phyloP scores from a whole-genome alignment of 345 rosid genomes.

The Psidium friedrichsthalianum region DNA sequence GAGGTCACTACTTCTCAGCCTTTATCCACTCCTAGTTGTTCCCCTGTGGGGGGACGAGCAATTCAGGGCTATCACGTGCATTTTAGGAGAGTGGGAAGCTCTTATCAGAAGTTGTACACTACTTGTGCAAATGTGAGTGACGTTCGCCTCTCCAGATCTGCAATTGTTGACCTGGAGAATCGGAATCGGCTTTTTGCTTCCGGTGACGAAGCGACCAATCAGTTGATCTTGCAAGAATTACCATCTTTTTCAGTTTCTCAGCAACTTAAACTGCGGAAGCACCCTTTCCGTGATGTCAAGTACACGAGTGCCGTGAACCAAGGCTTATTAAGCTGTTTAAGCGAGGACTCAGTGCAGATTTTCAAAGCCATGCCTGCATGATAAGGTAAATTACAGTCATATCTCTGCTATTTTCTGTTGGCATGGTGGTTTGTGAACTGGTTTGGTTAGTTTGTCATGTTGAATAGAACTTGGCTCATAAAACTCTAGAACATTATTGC shows the following conservation, averaged over 20 bases:
- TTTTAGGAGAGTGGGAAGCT: constrained; percentile 36
- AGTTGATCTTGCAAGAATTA: constrained; percentile 54
- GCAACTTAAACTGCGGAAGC: constrained; percentile 29
- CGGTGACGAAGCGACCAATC: constrained; percentile 49
- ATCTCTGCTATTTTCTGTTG: background rate
- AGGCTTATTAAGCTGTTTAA: constrained; percentile 52
- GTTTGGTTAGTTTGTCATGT: background rate
- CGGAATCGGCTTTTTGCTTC: constrained; percentile 36
- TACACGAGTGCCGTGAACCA: constrained; percentile 10
- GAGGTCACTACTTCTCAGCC: constrained; percentile 37
- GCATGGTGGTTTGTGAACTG: background rate
- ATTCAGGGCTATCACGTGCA: constrained; percentile 45
- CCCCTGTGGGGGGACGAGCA: constrained; percentile 25
- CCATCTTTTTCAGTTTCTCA: constrained; percentile 37
- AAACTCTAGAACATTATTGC: background rate
- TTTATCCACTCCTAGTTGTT: constrained; percentile 32
- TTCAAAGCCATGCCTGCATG: constrained; percentile 15
- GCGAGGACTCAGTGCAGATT: constrained; percentile 50
- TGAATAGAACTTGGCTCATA: background rate
- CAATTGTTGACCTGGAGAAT: constrained; percentile 36
- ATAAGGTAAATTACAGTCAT: background rate
- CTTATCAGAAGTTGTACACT: constrained; percentile 32
- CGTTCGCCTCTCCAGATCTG: constrained; percentile 56
- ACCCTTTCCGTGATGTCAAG: constrained; percentile 55
- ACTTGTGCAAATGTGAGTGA: constrained; percentile 38